Evolutionary conservation across 495 filamentous ascomycete species (phyloP), one percentile per base, ranked within the genome.

Genomic region (Penicillium nucicola): DNA sequence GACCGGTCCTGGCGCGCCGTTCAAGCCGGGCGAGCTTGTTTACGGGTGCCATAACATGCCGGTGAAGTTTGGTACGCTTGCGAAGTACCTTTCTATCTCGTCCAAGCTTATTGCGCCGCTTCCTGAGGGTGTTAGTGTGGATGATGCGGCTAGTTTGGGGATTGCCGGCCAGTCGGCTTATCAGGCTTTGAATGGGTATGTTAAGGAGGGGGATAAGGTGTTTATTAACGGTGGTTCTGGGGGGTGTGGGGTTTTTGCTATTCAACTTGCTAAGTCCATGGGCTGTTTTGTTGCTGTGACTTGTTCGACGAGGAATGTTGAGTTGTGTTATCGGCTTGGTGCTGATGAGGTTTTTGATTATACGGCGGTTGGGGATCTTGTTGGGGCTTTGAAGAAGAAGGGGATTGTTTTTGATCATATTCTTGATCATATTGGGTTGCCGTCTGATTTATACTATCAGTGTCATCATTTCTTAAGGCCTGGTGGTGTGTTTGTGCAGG

Each of bases 301-400:
- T 0, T 88, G 85, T 48, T 86, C 83, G 9, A 72, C 68, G 6
- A 58, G 62, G 8, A 89, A 88, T 61, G 66, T 74, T 0, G 75
- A 80, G 40, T 65, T 87, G 1, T 82, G 79, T 55, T 69, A 69
- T 30, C 61, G 61, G 11, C 64, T 89, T 1, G 86, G 86, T 0
- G 86, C 85, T 4, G 84, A 89, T 55, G 78, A 84, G 45, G 73
- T 88, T 2, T 71, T 90, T 35, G 84, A 90, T 58, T 90, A 90
- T 57, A 82, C 76, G n/a, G 57, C 66, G 10, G 52, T 56, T 1
- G 53, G 65, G 13, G 68, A 84, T 61, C 68, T 88, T 1, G 54
- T 76, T 34, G 59, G 71, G 8, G 66, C 53, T 7, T 55, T 89
- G 11, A 72, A 71, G 60, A 57, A 58, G 3, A 68, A 73, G 33